Evolutionary conservation across 2,329 filamentous ascomycete genomes (phyloP), one percentile per base, ranked within the genome.

Genomic region (Fusarium newnesense): DNA sequence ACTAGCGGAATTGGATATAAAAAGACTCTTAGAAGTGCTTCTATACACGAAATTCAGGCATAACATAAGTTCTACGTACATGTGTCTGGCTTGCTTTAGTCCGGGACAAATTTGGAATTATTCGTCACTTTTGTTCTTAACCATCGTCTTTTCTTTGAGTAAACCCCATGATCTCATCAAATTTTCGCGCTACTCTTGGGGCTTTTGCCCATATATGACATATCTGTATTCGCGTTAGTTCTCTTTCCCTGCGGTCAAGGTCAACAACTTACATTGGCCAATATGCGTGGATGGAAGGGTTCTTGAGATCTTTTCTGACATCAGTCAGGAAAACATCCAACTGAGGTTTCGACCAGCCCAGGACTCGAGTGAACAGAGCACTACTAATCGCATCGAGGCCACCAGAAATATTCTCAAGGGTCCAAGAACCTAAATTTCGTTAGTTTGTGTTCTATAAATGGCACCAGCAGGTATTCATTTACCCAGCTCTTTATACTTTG

Each of bases 401-500:
- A 5, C 59, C 59, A 6, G 63, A 32, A 5, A 78, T 64, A 49
- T 79, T 79, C 19, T 66, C 69, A 2, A 66, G 44, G 3, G 69
- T 72, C 75, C 75, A 73, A 21, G 63, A 56, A 4, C 68, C 69
- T 56, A 7, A 9, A 9, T 21, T 1, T 21, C 5, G 18, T 52
- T 8, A 42, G 39, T 5, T 12, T 19, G 1, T 13, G 4, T 50
- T 50, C n/a, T 34, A 7, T 15, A 4, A 24, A 15, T 13, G 30
- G 11, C 16, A 19, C 11, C 21, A 15, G 11, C 8, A 15, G 16
- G 8, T 24, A 34, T 24, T 19, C 16, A 11, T 5, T 34, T 34
- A 75, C 87, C 87, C 11, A 87, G 73, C 54, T 87, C 84, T 73
- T 88, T 89, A 46, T 85, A 80, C 37, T 84, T 84, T 21, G 79